A percentile compares a stretch with the other conserved stretches of the same genome.
Conservation (phyloP, 768 basidiomycete genomes). For the Termitomyces sp. region DNA sequence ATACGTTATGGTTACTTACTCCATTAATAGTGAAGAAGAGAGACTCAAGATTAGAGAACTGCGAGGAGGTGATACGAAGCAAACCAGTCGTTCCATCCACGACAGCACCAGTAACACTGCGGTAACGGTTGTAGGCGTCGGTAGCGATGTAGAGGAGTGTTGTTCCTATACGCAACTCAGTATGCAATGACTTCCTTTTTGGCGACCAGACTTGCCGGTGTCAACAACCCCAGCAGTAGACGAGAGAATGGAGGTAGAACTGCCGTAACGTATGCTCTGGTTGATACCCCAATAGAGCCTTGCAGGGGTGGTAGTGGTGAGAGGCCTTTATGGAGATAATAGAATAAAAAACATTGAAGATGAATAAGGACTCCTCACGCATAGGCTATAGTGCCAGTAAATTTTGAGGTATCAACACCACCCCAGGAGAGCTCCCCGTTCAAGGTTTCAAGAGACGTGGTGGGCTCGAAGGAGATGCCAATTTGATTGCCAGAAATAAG, state of each 20-base stretch:
- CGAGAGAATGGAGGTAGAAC: constrained; percentile 34
- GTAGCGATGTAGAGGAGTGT: constrained; percentile 44
- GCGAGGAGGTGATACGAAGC: constrained; percentile 42
- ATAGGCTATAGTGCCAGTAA: constrained; percentile 35
- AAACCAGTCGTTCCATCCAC: constrained; percentile 37
- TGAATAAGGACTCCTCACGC: constrained; percentile 22
- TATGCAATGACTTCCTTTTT: too few species aligned
- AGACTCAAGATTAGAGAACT: constrained; percentile 47
- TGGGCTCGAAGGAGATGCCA: constrained; percentile 47
- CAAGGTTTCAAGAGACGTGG: constrained; percentile 19
- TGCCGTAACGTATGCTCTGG: constrained; percentile 46
- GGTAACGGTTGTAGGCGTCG: constrained; percentile 39
- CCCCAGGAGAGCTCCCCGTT: constrained; percentile 56
- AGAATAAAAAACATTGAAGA: background rate
- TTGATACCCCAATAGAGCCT: constrained; percentile 53
- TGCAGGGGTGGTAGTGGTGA: constrained; percentile 42
- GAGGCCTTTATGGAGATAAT: constrained; percentile 21
- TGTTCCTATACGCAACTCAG: constrained; percentile 26
- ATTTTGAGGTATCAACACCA: constrained; percentile 37
- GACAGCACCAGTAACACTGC: constrained; percentile 37
- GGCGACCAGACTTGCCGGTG: constrained; percentile 31
- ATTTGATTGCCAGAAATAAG: constrained; percentile 32
- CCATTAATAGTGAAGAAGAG: constrained; percentile 51
- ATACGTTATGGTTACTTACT: constrained; percentile 23
- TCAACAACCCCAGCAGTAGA: constrained; percentile 53